Evolutionary conservation across 768 basidiomycete genomes (phyloP), one percentile per base, ranked within the genome.

Genomic region (Fibroporia radiculosa): DNA sequence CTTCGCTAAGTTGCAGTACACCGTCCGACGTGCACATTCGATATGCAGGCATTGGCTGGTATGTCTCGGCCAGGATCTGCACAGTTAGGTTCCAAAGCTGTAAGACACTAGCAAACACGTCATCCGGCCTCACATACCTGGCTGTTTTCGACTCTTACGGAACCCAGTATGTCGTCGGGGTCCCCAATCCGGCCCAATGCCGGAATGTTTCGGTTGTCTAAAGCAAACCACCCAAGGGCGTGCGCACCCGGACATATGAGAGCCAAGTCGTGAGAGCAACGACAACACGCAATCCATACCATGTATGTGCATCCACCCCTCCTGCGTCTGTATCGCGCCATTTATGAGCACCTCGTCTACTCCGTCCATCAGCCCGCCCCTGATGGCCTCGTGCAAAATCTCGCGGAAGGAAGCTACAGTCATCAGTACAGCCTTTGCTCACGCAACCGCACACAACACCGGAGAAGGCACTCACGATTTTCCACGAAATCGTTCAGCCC

Each of bases 301-400:
- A 34, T 88, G 77, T 36, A 91, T 80, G 57, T 91, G 88, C 82
- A 91, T 84, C 88, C 88, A 91, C n/a, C 88, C 88, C 16, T 76
- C 62, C 48, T 74, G 75, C 2, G 79, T 62, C 55, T 85, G 84
- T 24, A 73, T 59, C 8, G 86, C 88, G 5, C 72, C 74, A 45
- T 79, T 79, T 4, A 56, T 71, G 68, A 80, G 80, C 2, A 84
- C 65, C 2, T 84, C 80, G 52, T 91, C 88, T 1, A 72, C 66
- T 8, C 69, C 71, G 35, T 84, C 75, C 16, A 53, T 56, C 4
- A 89, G 65, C 38, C 44, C 79, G 20, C 66, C 61, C 40, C 71
- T 69, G 13, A 89, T 66, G 8, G 75, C 75, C 42, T 74, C 62
- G 52, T 90, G 84, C 37, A 90, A 58, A 7, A 85, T 52, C 0